Evolutionary conservation across 129 eudicot genomes (phyloP).

Genomic region (Dittrichia graveolens): DNA sequence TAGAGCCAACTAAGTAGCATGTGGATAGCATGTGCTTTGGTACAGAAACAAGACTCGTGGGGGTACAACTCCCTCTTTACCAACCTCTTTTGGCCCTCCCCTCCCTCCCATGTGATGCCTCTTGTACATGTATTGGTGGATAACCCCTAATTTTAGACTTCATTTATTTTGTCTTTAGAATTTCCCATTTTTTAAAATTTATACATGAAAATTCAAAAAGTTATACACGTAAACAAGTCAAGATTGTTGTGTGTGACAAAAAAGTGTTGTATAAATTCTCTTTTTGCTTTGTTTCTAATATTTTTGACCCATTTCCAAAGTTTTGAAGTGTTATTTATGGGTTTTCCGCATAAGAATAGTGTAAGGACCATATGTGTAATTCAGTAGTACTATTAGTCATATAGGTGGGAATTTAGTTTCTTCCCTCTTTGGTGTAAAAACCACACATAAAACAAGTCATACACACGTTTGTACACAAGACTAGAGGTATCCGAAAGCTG

Average conservation of each 20-base stretch:
- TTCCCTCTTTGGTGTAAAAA: not conserved
- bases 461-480: not conserved
- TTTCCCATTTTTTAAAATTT: not conserved
- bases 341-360: not conserved
- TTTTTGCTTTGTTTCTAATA: no score
- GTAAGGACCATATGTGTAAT: not conserved
- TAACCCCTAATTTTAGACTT: slow-evolving; percentile 15
- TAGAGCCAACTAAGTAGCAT: slow-evolving; percentile 34
- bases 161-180: slow-evolving; percentile 3
- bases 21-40: slow-evolving; percentile 37
- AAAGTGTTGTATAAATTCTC: not conserved
- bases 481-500: not conserved
- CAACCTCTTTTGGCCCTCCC: slow-evolving; percentile 32
- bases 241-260: no score
- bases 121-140: slow-evolving; percentile 31
- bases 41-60: slow-evolving; percentile 35
- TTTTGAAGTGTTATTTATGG: no score
- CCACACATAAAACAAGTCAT: not conserved
- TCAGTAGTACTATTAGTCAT: not conserved
- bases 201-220: not conserved
- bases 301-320: no score
- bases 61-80: slow-evolving; percentile 33
- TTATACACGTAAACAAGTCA: no score
- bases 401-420: not conserved
- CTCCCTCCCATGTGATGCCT: slow-evolving; percentile 23